phyloP scores from a whole-genome alignment of 2,329 filamentous ascomycete species.

The Cytospora chrysosperma region DNA sequence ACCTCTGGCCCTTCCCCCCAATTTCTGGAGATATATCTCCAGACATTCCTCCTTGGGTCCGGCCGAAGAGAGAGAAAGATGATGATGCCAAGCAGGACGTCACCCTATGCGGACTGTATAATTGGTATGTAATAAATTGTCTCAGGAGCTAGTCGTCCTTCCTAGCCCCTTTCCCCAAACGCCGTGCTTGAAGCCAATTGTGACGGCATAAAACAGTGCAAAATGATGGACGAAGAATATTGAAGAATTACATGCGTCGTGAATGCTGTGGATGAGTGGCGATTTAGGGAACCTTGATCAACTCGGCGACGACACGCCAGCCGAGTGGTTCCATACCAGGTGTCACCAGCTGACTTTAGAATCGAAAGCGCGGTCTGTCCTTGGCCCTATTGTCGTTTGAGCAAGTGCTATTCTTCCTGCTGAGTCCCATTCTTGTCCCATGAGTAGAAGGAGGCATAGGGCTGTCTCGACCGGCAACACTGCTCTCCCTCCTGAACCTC shows the following conservation, averaged over 20 bases:
- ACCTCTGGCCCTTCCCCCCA: background rate
- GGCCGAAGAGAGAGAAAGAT: background rate
- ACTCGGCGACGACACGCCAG: background rate
- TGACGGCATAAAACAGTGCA: background rate
- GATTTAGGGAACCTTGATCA: background rate
- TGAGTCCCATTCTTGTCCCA: conserved; percentile 11
- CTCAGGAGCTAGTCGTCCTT: background rate
- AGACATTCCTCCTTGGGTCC: background rate
- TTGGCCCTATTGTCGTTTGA: conserved; percentile 18
- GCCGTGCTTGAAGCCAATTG: conserved; percentile 18
- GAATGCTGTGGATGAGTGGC: background rate
- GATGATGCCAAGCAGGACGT: background rate
- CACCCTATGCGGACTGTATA: background rate
- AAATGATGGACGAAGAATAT: background rate
- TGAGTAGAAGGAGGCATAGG: conserved; percentile 12
- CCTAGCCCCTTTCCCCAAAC: conserved; percentile 4
- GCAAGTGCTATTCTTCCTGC: conserved; percentile 14
- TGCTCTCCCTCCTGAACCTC: conserved; percentile 25
- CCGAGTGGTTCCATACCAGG: background rate
- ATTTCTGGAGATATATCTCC: background rate
- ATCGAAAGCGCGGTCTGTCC: conserved; percentile 20
- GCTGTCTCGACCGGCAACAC: conserved; percentile 16
- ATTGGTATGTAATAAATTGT: background rate
- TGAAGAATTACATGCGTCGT: background rate
- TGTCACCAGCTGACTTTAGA: background rate